Evolutionary conservation across 1,284 basidiomycete species (phyloP), one percentile per base, ranked within the genome.

Genomic region (Flammula alnicola): DNA sequence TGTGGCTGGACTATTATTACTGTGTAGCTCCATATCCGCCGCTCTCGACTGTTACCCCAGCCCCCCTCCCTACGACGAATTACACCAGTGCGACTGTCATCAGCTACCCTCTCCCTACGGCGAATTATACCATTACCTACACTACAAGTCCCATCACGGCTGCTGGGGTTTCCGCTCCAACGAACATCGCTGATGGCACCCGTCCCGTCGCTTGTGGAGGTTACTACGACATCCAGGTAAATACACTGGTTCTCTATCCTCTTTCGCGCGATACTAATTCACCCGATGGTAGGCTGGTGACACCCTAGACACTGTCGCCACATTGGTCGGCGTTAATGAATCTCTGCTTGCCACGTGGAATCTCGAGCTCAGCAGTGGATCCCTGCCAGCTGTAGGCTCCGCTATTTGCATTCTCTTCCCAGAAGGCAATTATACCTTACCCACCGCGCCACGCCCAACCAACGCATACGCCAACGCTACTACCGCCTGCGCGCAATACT

Each of bases 1-100:
- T 61, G 29, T 56, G 52, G 58, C 33, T 51, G 2, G 49, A 23
- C 4, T 58, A 54, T 46, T 56, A 60, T 37, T 62, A 62, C 39
- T 62, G 58, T 42, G 58, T 62, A 9, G 58, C 51, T 14, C 58
- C 60, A 16, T 62, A 50, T 31, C 60, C 60, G 4, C 56, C 60
- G 11, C 51, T 62, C 19, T 26, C 44, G 2, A 51, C 43, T 14
- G 37, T 55, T 29, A 40, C 56, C 23, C 42, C 56, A 4, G 44
- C 49, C 12, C 38, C 53, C 5, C 31, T 51, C 8, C 42, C 41
- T 26, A 54, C 45, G 6, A 54, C 50, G 11, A 61, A 57, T 43
- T 56, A n/a, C 36, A 54, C 49, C 12, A 54, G 26, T 45, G 48
- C 43, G 10, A 51, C 47, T 49, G 26, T 51, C 17, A 40, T 47